phyloP scores from a whole-genome alignment of 1,284 basidiomycete species.

The Sanghuangporus weigelae region DNA sequence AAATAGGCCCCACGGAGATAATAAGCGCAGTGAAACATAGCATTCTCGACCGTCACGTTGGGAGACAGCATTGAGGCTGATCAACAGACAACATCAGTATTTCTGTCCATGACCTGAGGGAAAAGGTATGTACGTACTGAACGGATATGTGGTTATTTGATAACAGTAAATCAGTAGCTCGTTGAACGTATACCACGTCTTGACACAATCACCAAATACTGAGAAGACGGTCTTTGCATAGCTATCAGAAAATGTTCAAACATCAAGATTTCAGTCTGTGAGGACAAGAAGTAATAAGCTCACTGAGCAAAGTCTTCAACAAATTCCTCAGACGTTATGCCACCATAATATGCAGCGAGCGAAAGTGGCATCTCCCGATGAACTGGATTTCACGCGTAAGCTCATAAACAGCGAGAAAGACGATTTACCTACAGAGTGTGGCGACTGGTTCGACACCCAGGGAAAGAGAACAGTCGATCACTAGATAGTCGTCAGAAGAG shows the following conservation, averaged over 20 bases:
- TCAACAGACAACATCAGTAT: not conserved
- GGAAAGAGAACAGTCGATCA: constrained; percentile 40
- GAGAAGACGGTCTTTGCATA: constrained; percentile 44
- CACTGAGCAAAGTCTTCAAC: constrained; percentile 44
- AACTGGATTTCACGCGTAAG: constrained; percentile 26
- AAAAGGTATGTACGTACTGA: constrained; percentile 31
- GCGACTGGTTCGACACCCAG: constrained; percentile 40
- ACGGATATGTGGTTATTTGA: constrained; percentile 35
- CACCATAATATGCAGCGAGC: constrained; percentile 41
- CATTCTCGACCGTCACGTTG: constrained; percentile 36
- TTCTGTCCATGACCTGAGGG: not conserved
- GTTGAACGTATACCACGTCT: constrained; percentile 49
- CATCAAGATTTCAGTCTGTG: not conserved
- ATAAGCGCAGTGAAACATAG: constrained; percentile 39
- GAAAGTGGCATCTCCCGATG: constrained; percentile 46
- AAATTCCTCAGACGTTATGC: constrained; percentile 38
- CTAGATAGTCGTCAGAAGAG: constrained; percentile 22
- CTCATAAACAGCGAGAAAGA: not conserved
- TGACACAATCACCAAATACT: constrained; percentile 41
- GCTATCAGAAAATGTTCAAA: constrained; percentile 27
- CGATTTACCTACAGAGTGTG: constrained; percentile 35
- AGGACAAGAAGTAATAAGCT: constrained; percentile 11
- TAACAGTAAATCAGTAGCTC: constrained; percentile 41
- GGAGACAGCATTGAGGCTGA: constrained; percentile 35
- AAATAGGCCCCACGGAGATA: constrained; percentile 31